Percentiles rank a stretch among this genome's conserved stretches.
These are phyloP conservation scores for Aquilaria yunnanensis DNA, from an alignment of 345 rosid genomes.

Conservation along the genomic window DNA sequence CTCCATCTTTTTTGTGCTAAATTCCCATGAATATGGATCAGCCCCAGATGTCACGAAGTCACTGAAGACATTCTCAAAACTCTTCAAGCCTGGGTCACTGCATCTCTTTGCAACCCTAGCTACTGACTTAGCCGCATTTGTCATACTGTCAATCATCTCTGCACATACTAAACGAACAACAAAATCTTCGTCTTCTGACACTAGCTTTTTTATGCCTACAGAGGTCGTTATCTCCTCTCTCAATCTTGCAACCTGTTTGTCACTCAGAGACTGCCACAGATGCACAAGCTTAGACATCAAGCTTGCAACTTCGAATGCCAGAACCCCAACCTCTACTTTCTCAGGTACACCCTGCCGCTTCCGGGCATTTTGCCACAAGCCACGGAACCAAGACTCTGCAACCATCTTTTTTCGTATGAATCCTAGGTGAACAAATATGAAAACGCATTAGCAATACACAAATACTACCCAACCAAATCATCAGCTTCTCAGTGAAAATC, in stretches of 20 bases:
- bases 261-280: constrained; percentile 86
- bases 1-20: constrained; percentile 76
- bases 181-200: constrained; percentile 76
- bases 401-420: constrained; percentile 45
- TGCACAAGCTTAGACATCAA: constrained; percentile 83
- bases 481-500: neutral
- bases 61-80: constrained; percentile 49
- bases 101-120: constrained; percentile 73
- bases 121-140: constrained; percentile 60
- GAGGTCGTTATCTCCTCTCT: constrained; percentile 64
- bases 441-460: constrained; percentile 4
- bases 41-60: constrained; percentile 46
- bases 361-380: constrained; percentile 59
- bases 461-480: constrained; percentile 6
- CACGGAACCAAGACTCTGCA: constrained; percentile 88
- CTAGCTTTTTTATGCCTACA: constrained; percentile 68
- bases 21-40: constrained; percentile 74
- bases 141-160: constrained; percentile 64
- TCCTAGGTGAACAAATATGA: constrained; percentile 11
- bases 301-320: constrained; percentile 87
- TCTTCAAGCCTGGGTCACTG: constrained; percentile 53
- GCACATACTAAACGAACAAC: constrained; percentile 50
- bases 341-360: constrained; percentile 47
- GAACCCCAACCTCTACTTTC: constrained; percentile 63
- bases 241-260: constrained; percentile 68